These are phyloP conservation scores for Chlorencoelia australis DNA, from an alignment of 2,329 filamentous ascomycete species.

Conservation along the genomic window DNA sequence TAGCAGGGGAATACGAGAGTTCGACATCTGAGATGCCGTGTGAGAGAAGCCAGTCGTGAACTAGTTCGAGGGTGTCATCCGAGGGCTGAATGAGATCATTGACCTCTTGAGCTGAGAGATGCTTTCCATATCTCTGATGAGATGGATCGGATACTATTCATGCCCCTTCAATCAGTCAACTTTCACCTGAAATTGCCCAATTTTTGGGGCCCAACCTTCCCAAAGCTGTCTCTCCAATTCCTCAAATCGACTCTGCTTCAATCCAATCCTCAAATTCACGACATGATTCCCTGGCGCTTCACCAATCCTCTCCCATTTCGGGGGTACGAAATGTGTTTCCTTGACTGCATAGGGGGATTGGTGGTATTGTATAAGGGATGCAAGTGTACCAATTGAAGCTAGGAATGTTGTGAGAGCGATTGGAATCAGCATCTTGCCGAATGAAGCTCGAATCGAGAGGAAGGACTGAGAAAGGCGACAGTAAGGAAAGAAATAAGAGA, in stretches of 20 bases:
- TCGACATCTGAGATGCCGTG: slow-evolving; percentile 35
- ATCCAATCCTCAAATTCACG: slow-evolving; percentile 7
- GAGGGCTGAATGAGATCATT: slow-evolving; percentile 42
- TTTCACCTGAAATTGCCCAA: background rate
- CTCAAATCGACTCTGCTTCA: slow-evolving; percentile 8
- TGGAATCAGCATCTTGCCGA: slow-evolving; percentile 2
- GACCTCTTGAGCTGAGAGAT: slow-evolving; percentile 41
- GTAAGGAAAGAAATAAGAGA: too few relatives aligned
- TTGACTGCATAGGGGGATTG: slow-evolving; percentile 8
- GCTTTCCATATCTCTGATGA: slow-evolving; percentile 44
- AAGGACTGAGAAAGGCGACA: background rate
- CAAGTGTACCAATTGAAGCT: slow-evolving; percentile 4
- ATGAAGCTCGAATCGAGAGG: background rate
- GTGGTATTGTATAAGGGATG: slow-evolving; percentile 2
- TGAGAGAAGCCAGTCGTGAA: slow-evolving; percentile 47
- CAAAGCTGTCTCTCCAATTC: slow-evolving; percentile 8
- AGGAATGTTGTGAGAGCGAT: background rate
- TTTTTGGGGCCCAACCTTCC: background rate
- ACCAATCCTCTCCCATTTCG: slow-evolving; percentile 6
- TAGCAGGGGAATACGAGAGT: slow-evolving; percentile 37
- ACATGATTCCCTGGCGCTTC: slow-evolving; percentile 1
- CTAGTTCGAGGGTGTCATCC: slow-evolving; percentile 39
- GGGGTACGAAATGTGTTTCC: slow-evolving; percentile 5
- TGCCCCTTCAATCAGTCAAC: background rate
- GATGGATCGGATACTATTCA: slow-evolving; percentile 39